phyloP scores from a whole-genome alignment of 2,329 filamentous ascomycete species.

The Zelopaecilomyces penicillatus region DNA sequence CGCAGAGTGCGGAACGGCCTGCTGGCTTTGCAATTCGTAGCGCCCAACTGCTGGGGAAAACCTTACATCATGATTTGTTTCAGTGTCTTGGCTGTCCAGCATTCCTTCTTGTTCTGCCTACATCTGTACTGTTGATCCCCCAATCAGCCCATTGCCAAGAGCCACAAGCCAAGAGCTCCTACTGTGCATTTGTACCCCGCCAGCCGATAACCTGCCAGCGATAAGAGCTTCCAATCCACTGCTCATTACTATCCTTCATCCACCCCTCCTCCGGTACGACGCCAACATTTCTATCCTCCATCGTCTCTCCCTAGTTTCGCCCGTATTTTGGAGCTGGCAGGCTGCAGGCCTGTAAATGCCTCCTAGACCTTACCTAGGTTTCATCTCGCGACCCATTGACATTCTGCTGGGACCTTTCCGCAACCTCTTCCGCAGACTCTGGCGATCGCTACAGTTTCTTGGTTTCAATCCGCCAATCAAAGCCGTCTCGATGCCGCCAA shows the following conservation, averaged over 20 bases:
- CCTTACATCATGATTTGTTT: too few species aligned
- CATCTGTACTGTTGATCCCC: too few species aligned
- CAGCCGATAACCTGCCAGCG: conserved; percentile 7
- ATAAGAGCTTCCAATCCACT: conserved; percentile 9
- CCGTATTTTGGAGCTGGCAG: conserved; percentile 2
- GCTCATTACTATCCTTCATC: neutral
- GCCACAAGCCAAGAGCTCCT: too few species aligned
- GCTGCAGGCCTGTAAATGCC: conserved; percentile 17
- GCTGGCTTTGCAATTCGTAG: too few species aligned
- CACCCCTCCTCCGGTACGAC: conserved; percentile 4
- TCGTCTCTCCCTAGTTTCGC: conserved; percentile 3
- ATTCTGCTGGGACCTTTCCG: conserved; percentile 19
- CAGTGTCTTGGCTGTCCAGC: too few species aligned
- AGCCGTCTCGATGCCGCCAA: conserved; percentile 8
- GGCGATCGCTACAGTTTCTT: conserved; percentile 14
- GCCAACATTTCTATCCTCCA: conserved; percentile 1
- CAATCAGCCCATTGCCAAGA: too few species aligned
- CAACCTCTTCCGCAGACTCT: conserved; percentile 19
- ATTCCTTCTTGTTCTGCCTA: too few species aligned
- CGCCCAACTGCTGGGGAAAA: too few species aligned
- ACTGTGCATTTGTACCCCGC: conserved; percentile 1
- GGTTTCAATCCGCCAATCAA: conserved; percentile 2
- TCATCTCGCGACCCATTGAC: conserved; percentile 23
- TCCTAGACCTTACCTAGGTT: conserved; percentile 16
- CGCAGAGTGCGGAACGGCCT: too few species aligned